A percentile compares a stretch with the other conserved stretches of the same genome.
These are phyloP conservation scores for Fraxinus ornus DNA, from an alignment of 305 asterid species.

Conservation along the genomic window DNA sequence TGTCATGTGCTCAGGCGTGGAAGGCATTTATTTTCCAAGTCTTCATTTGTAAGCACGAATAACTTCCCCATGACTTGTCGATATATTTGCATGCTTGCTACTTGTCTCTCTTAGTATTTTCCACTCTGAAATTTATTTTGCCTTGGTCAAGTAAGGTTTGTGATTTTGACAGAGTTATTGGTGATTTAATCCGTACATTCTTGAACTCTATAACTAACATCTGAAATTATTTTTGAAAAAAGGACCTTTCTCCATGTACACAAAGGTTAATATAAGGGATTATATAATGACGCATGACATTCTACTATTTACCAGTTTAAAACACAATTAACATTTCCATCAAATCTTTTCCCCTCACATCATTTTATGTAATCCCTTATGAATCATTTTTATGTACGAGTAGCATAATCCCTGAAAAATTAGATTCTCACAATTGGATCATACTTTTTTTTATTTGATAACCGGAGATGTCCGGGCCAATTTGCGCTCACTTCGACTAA, in stretches of 20 bases:
- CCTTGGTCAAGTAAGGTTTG: neutral
- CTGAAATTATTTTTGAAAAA: neutral
- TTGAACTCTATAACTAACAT: neutral
- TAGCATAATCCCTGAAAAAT: neutral
- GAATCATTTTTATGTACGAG: neutral
- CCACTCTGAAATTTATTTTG: neutral
- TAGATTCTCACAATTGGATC: neutral
- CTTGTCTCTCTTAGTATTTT: neutral
- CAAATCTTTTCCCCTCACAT: neutral
- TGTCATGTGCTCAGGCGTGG: slow-evolving; percentile 83
- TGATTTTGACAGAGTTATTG: neutral
- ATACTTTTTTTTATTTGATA: neutral
- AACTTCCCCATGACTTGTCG: neutral
- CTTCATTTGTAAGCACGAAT: slow-evolving; percentile 77
- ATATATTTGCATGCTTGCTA: neutral
- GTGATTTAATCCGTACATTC: neutral
- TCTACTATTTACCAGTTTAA: no score
- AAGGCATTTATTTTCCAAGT: slow-evolving; percentile 91
- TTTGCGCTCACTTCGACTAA: no score
- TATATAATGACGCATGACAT: neutral
- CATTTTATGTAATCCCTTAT: neutral
- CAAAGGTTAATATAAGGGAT: neutral
- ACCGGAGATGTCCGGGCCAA: no score
- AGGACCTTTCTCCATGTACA: neutral
- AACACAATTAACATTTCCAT: neutral